These are phyloP conservation scores for Phycomyces blakesleeanus DNA, from an alignment of 192 early-diverging fungal genomes.

Conservation along the genomic window DNA sequence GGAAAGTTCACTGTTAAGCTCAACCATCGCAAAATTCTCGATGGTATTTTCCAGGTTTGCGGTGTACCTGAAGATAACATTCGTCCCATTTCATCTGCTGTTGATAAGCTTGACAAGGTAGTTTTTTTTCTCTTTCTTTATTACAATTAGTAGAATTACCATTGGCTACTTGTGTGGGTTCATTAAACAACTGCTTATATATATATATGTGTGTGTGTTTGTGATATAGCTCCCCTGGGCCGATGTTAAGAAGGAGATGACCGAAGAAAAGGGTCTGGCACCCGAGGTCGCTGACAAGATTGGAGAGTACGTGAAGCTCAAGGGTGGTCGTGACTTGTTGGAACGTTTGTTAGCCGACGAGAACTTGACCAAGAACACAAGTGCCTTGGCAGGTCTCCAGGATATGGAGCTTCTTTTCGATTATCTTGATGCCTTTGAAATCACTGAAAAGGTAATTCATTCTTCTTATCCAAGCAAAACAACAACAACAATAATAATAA, in stretches of 20 bases:
- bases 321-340: constrained; percentile 72
- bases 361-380: constrained; percentile 58
- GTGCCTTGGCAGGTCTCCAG: constrained; percentile 72
- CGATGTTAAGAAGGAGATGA: constrained; percentile 93
- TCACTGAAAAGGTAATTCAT: constrained; percentile 55
- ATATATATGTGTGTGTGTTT: neutral
- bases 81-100: constrained; percentile 90
- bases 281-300: constrained; percentile 79
- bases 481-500: too few species aligned
- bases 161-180: too few species aligned
- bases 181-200: too few species aligned
- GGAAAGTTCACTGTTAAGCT: constrained; percentile 89
- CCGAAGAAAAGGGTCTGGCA: constrained; percentile 84
- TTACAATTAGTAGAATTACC: too few species aligned
- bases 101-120: constrained; percentile 97
- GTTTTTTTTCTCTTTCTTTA: too few species aligned
- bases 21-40: constrained; percentile 94
- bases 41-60: constrained; percentile 94
- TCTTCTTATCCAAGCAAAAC: too few species aligned
- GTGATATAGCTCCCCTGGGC: constrained; percentile 69
- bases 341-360: constrained; percentile 59
- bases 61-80: constrained; percentile 89
- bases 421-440: constrained; percentile 75
- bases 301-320: constrained; percentile 82
- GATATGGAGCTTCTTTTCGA: constrained; percentile 83